These are phyloP conservation scores for Luvunga scandens DNA, from an alignment of 345 rosid species.

Conservation along the genomic window DNA sequence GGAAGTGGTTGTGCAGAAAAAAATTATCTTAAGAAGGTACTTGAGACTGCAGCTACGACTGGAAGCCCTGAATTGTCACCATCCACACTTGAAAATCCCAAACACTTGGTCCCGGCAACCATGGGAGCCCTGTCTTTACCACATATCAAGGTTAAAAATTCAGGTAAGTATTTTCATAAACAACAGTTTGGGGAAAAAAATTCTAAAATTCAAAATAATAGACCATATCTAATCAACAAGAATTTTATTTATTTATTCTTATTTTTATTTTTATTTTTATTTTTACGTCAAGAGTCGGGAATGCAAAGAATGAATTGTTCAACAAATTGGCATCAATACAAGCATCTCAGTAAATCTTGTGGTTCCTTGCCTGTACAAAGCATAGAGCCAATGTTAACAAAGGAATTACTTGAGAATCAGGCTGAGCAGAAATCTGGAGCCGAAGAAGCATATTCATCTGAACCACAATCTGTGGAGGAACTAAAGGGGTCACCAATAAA, in stretches of 20 bases:
- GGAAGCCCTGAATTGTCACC: not conserved
- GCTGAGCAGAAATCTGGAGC: not conserved
- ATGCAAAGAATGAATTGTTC: no score
- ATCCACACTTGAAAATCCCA: not conserved
- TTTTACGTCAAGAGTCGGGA: no score
- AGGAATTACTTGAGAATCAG: not conserved
- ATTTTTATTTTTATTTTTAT: no score
- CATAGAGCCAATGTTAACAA: not conserved
- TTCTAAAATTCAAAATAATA: no score
- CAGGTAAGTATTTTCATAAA: not conserved
- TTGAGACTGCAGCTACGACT: not conserved
- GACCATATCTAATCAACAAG: no score
- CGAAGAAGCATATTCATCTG: not conserved
- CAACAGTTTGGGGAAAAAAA: no score
- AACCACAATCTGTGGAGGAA: not conserved
- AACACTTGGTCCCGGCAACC: no score
- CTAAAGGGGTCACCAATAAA: not conserved
- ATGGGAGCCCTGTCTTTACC: not conserved
- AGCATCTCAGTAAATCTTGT: not conserved
- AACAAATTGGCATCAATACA: not conserved
- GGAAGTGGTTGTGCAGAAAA: not conserved
- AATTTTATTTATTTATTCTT: no score
- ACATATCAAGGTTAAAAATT: not conserved
- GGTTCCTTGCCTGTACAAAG: not conserved
- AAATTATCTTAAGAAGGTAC: not conserved